Conservation (phyloP, 129 eudicot species). For the Heracleum sosnowskyi region DNA sequence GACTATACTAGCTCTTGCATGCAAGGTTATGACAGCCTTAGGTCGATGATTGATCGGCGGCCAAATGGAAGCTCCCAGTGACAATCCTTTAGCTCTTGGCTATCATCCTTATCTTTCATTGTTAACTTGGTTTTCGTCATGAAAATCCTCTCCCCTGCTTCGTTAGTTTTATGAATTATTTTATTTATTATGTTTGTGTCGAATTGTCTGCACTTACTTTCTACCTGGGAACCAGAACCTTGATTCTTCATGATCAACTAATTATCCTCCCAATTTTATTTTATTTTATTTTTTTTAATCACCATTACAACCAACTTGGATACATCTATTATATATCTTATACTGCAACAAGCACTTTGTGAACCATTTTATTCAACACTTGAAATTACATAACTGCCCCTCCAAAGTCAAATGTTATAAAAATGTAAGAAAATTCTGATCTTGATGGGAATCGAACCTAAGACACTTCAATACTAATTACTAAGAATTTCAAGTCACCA, state of each 20-base stretch:
- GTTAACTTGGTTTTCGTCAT: neutral
- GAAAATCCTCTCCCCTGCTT: neutral
- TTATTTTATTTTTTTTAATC: no score
- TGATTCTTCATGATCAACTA: neutral
- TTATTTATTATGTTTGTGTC: neutral
- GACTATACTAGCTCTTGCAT: conserved; percentile 63
- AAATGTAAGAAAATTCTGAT: no score
- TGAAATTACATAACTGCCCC: no score
- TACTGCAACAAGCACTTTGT: no score
- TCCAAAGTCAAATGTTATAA: no score
- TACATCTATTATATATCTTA: no score
- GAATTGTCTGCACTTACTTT: neutral
- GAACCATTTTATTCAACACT: no score
- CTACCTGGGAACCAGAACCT: neutral
- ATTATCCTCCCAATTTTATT: neutral
- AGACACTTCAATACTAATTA: no score
- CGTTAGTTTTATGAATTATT: neutral
- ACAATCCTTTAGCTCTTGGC: neutral
- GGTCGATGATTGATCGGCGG: conserved; percentile 37
- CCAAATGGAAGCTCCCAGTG: conserved; percentile 28
- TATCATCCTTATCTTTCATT: neutral
- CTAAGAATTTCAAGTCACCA: no score
- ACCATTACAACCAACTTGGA: no score
- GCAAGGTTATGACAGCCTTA: conserved; percentile 53
- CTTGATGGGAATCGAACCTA: no score